Evolutionary conservation across 176 grass and related monocot species (phyloP), one percentile per base, ranked within the genome.

Genomic region (Metroxylon sagu): DNA sequence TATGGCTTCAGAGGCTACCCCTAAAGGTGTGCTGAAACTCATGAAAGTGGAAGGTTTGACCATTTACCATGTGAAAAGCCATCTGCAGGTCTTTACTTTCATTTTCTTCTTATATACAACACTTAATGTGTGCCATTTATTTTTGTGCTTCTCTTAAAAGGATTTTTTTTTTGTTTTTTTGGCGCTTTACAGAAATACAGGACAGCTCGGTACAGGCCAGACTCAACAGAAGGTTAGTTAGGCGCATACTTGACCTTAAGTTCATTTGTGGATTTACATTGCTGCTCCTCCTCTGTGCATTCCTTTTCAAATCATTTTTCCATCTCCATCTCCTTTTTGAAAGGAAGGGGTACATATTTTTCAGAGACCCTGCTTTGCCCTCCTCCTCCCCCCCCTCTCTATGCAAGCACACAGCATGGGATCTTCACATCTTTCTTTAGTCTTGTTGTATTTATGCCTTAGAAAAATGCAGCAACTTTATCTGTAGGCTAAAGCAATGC

Each of bases 11-110:
- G 94, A 85, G 88, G 94, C 94, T 74, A 99, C 94, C 56, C 94
- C 94, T 28, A 99, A 99, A 73, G 94, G 88, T 27, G 88, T 99
- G n/a, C 60, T 88, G 65, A 99, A 93, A 69, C 77, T 99, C 69
- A 99, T 99, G 94, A 99, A 99, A 74, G 76, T 89, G 62, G 84
- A 99, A 61, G 73, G 89, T 88, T 85, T 99, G 74, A 99, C 94
- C 62, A 99, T 99, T 64, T 99, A 99, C 86, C 94, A 99, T 82
- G 88, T 99, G 52, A 99, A 99, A 89, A 99, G 94, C 73, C 94
- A 99, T 57, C 82, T 99, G 49, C 94, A 93, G 88, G 94, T 99
- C 14, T 25, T 51, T 26, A 54, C 25, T 10, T 71, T 64, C 19
- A 64, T 62, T 58, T 26, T 76, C n/a, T 71, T 52, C 10, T 14